phyloP scores from a whole-genome alignment of 345 rosid genomes.

The Adansonia digitata region DNA sequence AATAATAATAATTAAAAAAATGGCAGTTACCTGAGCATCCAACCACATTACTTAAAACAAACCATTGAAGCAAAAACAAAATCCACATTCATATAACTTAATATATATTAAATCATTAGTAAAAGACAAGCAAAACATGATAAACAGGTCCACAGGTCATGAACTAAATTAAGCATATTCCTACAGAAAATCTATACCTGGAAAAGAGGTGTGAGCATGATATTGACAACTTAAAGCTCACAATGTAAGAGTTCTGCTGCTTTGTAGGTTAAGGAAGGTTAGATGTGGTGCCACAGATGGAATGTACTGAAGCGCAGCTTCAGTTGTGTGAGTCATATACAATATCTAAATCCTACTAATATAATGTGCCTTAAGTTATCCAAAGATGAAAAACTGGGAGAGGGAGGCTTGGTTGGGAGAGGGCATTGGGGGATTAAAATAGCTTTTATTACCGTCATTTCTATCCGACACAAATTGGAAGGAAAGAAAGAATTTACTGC shows the following conservation, averaged over 20 bases:
- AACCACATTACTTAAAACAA: neutral
- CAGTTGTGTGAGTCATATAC: constrained; percentile 12
- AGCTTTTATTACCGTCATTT: constrained; percentile 8
- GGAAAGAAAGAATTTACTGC: constrained; percentile 14
- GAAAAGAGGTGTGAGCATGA: neutral
- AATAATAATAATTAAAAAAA: no score
- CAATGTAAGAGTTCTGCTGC: no score
- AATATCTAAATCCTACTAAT: constrained; percentile 9
- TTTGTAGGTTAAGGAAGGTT: neutral
- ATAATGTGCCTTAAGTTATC: neutral
- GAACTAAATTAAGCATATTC: neutral
- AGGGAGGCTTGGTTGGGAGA: neutral
- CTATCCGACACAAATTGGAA: constrained; percentile 16
- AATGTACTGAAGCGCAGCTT: no score
- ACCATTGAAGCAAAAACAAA: neutral
- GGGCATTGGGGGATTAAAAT: neutral
- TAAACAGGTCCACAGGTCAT: neutral
- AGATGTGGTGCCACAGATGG: no score
- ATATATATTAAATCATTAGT: no score
- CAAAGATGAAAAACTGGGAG: neutral
- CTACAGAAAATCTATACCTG: neutral
- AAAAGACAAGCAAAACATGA: neutral
- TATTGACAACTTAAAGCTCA: constrained; percentile 9
- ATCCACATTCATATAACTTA: neutral
- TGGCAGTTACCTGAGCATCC: no score